These are phyloP conservation scores for Entonaema liquescens DNA, from an alignment of 495 filamentous ascomycete species.

Conservation along the genomic window DNA sequence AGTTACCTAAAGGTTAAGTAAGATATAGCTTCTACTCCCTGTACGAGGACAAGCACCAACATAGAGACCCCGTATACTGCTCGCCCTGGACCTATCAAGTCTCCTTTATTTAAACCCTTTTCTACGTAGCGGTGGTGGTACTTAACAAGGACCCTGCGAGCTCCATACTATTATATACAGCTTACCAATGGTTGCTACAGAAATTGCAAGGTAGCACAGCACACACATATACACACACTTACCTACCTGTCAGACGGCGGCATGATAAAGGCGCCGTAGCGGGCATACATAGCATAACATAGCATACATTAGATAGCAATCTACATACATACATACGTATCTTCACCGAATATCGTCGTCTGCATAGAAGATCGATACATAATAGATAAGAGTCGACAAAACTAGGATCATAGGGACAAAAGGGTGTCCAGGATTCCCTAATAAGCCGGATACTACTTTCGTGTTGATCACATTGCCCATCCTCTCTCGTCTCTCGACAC, in stretches of 20 bases:
- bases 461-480: not conserved
- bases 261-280: slow-evolving; percentile 15
- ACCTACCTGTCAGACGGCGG: slow-evolving; percentile 15
- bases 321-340: not conserved
- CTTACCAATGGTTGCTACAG: slow-evolving; percentile 15
- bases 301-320: too few relatives aligned
- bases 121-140: not conserved
- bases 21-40: slow-evolving; percentile 34
- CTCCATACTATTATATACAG: not conserved
- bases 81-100: slow-evolving; percentile 21
- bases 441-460: not conserved
- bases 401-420: not conserved
- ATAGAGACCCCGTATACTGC: slow-evolving; percentile 5
- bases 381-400: not conserved
- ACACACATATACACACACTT: not conserved
- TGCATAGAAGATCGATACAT: not conserved
- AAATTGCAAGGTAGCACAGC: slow-evolving; percentile 10
- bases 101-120: not conserved
- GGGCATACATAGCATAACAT: too few relatives aligned
- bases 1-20: slow-evolving; percentile 44
- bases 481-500: not conserved
- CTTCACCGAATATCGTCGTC: not conserved
- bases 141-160: slow-evolving; percentile 8
- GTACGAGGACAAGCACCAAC: slow-evolving; percentile 6
- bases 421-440: not conserved